These are phyloP conservation scores for Lasiodiplodia gonubiensis DNA, from an alignment of 2,329 filamentous ascomycete species.

Conservation along the genomic window DNA sequence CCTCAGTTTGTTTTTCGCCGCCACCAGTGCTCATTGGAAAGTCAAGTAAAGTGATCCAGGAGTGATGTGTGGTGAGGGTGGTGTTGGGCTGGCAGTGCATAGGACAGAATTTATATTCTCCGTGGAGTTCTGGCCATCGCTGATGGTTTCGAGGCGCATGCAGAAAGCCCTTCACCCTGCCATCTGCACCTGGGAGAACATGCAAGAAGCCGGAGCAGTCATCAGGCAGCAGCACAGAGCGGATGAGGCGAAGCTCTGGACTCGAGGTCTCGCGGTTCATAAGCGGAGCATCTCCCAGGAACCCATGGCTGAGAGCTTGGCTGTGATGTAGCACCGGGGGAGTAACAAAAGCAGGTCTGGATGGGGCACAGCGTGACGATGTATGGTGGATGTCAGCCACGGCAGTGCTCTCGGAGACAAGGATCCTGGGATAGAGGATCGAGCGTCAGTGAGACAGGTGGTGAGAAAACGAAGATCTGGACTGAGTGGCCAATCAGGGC, in stretches of 20 bases:
- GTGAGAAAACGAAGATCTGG: constrained; percentile 18
- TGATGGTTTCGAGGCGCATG: constrained; percentile 4
- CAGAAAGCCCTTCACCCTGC: not conserved
- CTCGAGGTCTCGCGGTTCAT: not conserved
- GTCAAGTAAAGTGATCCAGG: not conserved
- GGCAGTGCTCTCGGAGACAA: not conserved
- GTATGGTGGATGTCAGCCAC: not conserved
- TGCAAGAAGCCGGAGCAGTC: constrained; percentile 2
- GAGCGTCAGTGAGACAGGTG: constrained; percentile 7
- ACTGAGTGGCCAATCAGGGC: constrained; percentile 1
- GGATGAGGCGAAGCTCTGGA: not conserved
- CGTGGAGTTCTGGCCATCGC: not conserved
- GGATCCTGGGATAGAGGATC: not conserved
- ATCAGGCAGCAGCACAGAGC: not conserved
- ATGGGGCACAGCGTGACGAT: not conserved
- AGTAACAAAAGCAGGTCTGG: not conserved
- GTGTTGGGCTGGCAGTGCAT: not conserved
- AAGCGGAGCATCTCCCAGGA: not conserved
- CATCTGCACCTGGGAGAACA: not conserved
- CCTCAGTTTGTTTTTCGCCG: not conserved
- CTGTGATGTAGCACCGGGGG: not conserved
- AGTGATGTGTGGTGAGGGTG: not conserved
- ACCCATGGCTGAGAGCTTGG: not conserved
- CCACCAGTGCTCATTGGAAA: not conserved
- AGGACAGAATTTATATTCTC: not conserved